Percentiles rank a stretch among this genome's conserved stretches.
These are phyloP conservation scores for Penstemon newberryi DNA, from an alignment of 257 asterid species.

Conservation along the genomic window DNA sequence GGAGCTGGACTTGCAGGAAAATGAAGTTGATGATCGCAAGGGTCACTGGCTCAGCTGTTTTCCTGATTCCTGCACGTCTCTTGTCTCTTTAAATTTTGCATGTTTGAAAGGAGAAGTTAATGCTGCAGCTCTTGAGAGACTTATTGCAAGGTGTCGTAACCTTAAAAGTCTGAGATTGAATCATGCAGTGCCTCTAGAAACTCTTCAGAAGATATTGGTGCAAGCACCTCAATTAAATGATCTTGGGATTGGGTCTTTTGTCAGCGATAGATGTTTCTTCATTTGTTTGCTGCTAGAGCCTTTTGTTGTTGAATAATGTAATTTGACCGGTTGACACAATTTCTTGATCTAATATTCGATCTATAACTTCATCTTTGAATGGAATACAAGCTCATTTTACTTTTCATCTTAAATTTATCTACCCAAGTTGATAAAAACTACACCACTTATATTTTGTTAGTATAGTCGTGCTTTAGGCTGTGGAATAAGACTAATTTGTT, in stretches of 20 bases:
- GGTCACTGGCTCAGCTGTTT: constrained; percentile 91
- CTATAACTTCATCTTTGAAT: no score
- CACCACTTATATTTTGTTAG: no score
- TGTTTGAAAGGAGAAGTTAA: constrained; percentile 85
- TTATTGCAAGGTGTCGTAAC: constrained; percentile 63
- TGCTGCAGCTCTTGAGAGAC: constrained; percentile 63
- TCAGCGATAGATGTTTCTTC: no score
- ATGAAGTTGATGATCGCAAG: constrained; percentile 70
- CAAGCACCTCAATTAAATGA: constrained; percentile 72
- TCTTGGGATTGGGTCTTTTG: constrained; percentile 69
- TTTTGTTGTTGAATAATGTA: no score
- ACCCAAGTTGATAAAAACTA: no score
- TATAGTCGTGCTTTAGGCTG: no score
- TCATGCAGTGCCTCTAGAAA: constrained; percentile 58
- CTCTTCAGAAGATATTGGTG: constrained; percentile 61
- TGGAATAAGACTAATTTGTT: no score
- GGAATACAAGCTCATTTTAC: no score
- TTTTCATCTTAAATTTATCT: no score
- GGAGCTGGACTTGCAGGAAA: constrained; percentile 86
- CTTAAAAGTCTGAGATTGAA: constrained; percentile 68
- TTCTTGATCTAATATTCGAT: no score
- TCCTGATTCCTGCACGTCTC: constrained; percentile 72
- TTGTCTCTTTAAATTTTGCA: constrained; percentile 73
- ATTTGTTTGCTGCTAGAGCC: no score
- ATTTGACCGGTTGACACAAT: no score